phyloP scores from a whole-genome alignment of 2,329 filamentous ascomycete species.

The Coleophoma cylindrospora region DNA sequence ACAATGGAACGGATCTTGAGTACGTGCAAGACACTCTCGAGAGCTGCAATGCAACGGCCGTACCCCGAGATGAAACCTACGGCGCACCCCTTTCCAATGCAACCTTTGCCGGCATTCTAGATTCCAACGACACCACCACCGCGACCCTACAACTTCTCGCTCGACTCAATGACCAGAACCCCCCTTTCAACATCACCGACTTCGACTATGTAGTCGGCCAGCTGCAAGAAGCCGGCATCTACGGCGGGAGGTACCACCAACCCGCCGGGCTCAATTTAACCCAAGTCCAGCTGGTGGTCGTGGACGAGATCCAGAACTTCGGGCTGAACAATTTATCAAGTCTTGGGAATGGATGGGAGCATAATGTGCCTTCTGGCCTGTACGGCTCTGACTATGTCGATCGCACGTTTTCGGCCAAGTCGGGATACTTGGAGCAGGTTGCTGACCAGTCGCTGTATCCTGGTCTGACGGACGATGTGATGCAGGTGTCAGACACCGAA shows the following conservation, averaged over 20 bases:
- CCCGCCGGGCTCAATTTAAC: neutral
- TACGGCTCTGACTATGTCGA: constrained; percentile 9
- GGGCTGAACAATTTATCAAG: neutral
- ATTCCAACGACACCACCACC: neutral
- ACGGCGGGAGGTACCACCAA: neutral
- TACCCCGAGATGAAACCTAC: neutral
- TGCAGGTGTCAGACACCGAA: constrained; percentile 6
- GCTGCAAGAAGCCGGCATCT: neutral
- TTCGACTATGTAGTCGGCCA: neutral
- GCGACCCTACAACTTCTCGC: neutral
- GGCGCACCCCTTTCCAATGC: neutral
- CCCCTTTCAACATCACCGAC: neutral
- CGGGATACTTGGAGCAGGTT: constrained; percentile 12
- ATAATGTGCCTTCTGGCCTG: neutral
- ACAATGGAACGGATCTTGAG: constrained; percentile 1
- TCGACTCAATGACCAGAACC: neutral
- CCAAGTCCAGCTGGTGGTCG: neutral
- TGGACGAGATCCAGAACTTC: neutral
- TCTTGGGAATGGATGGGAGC: neutral
- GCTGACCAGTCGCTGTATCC: constrained; percentile 17
- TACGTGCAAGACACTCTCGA: neutral
- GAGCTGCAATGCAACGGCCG: neutral
- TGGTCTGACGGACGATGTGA: constrained; percentile 2
- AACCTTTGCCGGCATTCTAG: neutral
- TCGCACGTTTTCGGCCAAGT: constrained; percentile 10